Percentiles rank a stretch among this genome's conserved stretches.
These are phyloP conservation scores for Malus sylvestris DNA, from an alignment of 306 rosid genomes.

Conservation along the genomic window DNA sequence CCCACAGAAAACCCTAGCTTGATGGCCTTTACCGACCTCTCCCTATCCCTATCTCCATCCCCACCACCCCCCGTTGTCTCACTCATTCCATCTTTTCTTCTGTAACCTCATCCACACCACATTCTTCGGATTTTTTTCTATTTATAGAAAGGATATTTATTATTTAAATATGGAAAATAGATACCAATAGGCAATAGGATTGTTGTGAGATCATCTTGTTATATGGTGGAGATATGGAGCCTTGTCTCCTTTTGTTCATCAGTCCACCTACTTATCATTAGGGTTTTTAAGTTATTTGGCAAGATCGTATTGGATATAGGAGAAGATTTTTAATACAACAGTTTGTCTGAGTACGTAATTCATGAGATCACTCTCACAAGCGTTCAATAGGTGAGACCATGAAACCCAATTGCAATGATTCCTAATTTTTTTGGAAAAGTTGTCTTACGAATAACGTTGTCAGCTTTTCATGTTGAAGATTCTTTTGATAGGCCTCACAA, in stretches of 20 bases:
- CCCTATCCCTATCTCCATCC: neutral
- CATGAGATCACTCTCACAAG: too few species aligned
- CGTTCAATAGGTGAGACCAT: too few species aligned
- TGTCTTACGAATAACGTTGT: too few species aligned
- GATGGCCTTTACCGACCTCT: neutral
- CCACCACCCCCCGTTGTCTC: neutral
- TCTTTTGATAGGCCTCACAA: neutral
- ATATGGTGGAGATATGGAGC: neutral
- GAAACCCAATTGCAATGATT: neutral
- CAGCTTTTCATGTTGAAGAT: too few species aligned
- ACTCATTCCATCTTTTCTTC: neutral
- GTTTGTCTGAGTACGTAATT: too few species aligned
- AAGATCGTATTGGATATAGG: too few species aligned
- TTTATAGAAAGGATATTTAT: too few species aligned
- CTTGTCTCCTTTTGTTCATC: neutral
- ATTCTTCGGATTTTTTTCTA: neutral
- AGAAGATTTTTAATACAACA: too few species aligned
- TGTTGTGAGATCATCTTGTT: conserved; percentile 1
- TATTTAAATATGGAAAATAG: neutral
- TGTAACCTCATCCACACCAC: neutral
- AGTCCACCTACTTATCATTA: neutral
- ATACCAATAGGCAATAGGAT: neutral
- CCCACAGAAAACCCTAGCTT: neutral
- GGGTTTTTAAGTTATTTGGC: too few species aligned
- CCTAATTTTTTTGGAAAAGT: too few species aligned